Evolutionary conservation across 345 rosid species (phyloP).

Genomic region (Linum lewisii): DNA sequence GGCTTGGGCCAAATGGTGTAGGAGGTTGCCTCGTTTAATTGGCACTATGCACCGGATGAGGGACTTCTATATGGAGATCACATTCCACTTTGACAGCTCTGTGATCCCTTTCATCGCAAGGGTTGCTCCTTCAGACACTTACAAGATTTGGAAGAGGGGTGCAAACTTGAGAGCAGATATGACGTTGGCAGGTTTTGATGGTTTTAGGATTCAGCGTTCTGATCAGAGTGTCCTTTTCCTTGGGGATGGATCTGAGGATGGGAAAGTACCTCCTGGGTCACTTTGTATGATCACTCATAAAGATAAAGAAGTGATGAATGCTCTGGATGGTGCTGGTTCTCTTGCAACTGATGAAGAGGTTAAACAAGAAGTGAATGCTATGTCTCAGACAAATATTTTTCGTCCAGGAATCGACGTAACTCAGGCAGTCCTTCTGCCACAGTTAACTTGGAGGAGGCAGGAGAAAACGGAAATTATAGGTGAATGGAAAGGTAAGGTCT

Average conservation of each 20-base stretch:
- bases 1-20: slow-evolving; percentile 99
- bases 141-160: slow-evolving; percentile 89
- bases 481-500: slow-evolving; percentile 84
- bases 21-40: slow-evolving; percentile 81
- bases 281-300: slow-evolving; percentile 88
- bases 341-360: slow-evolving; percentile 78
- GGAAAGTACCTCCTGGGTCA: slow-evolving; percentile 60
- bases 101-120: slow-evolving; percentile 87
- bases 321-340: slow-evolving; percentile 84
- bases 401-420: slow-evolving; percentile 97
- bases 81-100: slow-evolving; percentile 90
- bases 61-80: slow-evolving; percentile 95
- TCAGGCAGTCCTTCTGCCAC: slow-evolving; percentile 81
- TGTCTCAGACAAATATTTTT: slow-evolving; percentile 85
- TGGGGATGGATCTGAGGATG: slow-evolving; percentile 90
- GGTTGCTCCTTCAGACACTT: slow-evolving; percentile 94
- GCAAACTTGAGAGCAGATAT: slow-evolving; percentile 93
- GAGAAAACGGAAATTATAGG: slow-evolving; percentile 91
- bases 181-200: slow-evolving; percentile 98
- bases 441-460: slow-evolving; percentile 87
- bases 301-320: slow-evolving; percentile 90
- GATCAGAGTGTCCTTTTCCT: slow-evolving; percentile 91
- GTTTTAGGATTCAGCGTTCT: slow-evolving; percentile 76
- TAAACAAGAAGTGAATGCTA: slow-evolving; percentile 74
- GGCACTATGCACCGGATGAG: slow-evolving; percentile 78